phyloP scores from a whole-genome alignment of 306 rosid species.

The Vigna angularis region DNA sequence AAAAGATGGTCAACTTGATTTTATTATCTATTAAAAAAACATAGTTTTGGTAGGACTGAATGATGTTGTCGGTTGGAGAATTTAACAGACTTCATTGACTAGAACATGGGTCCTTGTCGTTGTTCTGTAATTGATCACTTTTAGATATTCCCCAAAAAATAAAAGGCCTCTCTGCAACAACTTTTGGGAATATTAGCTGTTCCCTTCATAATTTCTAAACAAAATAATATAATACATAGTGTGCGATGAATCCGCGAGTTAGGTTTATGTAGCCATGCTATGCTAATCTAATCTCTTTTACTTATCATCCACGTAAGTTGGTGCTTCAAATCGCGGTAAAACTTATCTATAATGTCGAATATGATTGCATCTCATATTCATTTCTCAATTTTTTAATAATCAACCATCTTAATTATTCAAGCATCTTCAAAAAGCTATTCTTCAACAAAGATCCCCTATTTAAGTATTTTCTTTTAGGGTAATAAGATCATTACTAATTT shows the following conservation, averaged over 20 bases:
- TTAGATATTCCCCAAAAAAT: not conserved
- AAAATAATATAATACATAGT: not conserved
- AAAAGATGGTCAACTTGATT: not conserved
- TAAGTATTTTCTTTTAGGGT: too few relatives aligned
- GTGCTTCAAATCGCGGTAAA: not conserved
- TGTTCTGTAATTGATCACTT: not conserved
- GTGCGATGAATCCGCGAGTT: not conserved
- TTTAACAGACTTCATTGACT: not conserved
- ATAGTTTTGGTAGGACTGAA: not conserved
- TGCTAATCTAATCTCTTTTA: not conserved
- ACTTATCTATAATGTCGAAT: not conserved
- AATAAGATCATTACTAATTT: too few relatives aligned
- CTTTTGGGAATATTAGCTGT: not conserved
- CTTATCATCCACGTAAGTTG: not conserved
- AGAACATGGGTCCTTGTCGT: not conserved
- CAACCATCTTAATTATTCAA: too few relatives aligned
- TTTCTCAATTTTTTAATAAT: too few relatives aligned
- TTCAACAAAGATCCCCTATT: too few relatives aligned
- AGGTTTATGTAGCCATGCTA: not conserved
- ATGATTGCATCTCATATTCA: not conserved
- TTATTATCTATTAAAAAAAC: not conserved
- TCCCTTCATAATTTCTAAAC: not conserved
- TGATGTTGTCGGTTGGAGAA: slow-evolving; percentile 4
- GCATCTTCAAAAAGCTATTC: too few relatives aligned
- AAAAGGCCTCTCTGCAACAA: not conserved